Evolutionary conservation across 768 basidiomycete genomes (phyloP).

Genomic region (Lepiota brunneoincarnata): DNA sequence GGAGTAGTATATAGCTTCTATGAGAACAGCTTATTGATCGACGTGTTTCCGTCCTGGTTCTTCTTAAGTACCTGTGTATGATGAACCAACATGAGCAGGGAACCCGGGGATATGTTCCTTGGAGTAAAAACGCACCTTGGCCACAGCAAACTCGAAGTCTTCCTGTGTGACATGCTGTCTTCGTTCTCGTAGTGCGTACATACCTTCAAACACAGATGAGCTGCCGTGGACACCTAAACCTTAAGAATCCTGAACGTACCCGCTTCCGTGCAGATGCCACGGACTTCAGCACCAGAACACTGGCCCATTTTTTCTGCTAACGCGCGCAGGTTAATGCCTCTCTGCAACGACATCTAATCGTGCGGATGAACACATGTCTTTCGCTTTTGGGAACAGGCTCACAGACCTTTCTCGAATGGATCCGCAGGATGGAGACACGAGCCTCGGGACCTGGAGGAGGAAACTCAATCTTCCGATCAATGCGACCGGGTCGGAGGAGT

Average conservation of each 20-base stretch:
- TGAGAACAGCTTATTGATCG: constrained; percentile 92
- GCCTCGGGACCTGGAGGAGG: constrained; percentile 97
- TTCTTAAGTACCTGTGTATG: constrained; percentile 82
- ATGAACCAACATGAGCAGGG: constrained; percentile 6
- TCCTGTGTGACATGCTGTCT: constrained; percentile 98
- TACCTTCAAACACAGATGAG: constrained; percentile 46
- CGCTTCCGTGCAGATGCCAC: constrained; percentile 97
- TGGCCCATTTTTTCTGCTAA: constrained; percentile 99
- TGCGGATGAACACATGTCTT: background rate
- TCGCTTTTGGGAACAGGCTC: background rate
- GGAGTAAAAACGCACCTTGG: constrained; percentile 59
- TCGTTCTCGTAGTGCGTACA: constrained; percentile 95
- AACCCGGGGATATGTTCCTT: background rate
- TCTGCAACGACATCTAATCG: constrained; percentile 89
- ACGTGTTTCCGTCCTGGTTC: constrained; percentile 93
- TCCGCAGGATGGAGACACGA: constrained; percentile 93
- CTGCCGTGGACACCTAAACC: background rate
- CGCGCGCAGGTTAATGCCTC: constrained; percentile 94
- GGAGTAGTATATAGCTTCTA: constrained; percentile 31
- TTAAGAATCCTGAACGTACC: constrained; percentile 41
- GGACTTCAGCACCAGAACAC: constrained; percentile 95
- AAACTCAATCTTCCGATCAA: constrained; percentile 97
- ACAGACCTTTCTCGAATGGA: constrained; percentile 88
- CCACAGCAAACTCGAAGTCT: constrained; percentile 98
- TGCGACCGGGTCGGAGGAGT: constrained; percentile 89